phyloP scores from a whole-genome alignment of 192 early-diverging fungal species.

The Gryganskiella cystojenkinii region DNA sequence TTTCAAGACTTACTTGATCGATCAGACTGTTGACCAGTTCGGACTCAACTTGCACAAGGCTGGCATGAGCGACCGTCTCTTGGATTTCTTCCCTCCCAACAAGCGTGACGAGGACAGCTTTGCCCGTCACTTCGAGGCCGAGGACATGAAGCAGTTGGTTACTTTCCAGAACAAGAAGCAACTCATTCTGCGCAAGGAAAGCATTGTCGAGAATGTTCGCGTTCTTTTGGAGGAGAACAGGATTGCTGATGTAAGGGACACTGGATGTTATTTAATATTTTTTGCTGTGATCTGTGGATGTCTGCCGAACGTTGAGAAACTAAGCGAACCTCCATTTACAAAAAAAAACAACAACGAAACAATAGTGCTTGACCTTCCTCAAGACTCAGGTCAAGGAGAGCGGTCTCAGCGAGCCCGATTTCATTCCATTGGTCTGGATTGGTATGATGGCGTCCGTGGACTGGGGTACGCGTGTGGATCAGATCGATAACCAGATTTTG shows the following conservation, averaged over 20 bases:
- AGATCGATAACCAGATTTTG: constrained; percentile 80
- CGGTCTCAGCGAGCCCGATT: constrained; percentile 81
- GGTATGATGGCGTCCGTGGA: constrained; percentile 83
- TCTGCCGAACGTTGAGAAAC: not conserved
- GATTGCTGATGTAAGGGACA: constrained; percentile 63
- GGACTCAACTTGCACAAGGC: constrained; percentile 73
- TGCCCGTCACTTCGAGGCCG: constrained; percentile 91
- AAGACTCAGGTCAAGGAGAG: constrained; percentile 74
- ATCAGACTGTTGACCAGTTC: constrained; percentile 83
- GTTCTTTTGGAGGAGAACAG: constrained; percentile 69
- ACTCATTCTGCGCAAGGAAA: constrained; percentile 71
- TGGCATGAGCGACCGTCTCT: constrained; percentile 78
- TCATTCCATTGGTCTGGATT: constrained; percentile 84
- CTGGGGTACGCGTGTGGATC: constrained; percentile 83
- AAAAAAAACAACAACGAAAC: not conserved
- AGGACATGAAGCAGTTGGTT: constrained; percentile 90
- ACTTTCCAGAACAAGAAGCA: constrained; percentile 83
- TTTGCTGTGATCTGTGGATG: not conserved
- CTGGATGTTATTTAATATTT: constrained; percentile 12
- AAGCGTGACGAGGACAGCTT: constrained; percentile 91
- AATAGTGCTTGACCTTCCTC: constrained; percentile 69
- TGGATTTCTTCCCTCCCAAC: constrained; percentile 93
- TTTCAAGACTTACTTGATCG: constrained; percentile 82
- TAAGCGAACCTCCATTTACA: not conserved
- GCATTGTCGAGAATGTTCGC: constrained; percentile 68